These are phyloP conservation scores for Purpureocillium takamizusanense DNA, from an alignment of 2,329 filamentous ascomycete genomes.

Conservation along the genomic window DNA sequence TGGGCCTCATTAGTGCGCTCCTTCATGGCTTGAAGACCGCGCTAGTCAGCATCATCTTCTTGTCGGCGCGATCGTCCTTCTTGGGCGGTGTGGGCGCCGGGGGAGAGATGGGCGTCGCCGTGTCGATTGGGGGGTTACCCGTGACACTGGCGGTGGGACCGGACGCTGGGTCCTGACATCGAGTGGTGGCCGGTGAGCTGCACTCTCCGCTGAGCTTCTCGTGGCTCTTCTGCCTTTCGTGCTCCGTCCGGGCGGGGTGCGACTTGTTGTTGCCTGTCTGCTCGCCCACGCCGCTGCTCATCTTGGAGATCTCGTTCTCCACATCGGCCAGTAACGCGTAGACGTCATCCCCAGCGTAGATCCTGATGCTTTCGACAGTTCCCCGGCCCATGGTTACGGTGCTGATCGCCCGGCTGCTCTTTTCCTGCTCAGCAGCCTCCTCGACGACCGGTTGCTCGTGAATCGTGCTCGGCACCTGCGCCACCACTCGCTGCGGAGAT, in stretches of 20 bases:
- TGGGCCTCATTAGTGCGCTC: too few relatives aligned
- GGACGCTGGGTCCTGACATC: slow-evolving; percentile 18
- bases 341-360: slow-evolving; percentile 60
- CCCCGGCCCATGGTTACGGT: slow-evolving; percentile 20
- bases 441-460: slow-evolving; percentile 40
- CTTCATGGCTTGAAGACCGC: slow-evolving; percentile 38
- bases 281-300: slow-evolving; percentile 16
- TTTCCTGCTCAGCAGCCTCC: slow-evolving; percentile 21
- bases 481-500: slow-evolving; percentile 41
- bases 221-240: slow-evolving; percentile 41
- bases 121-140: not conserved
- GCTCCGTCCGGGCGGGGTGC: slow-evolving; percentile 20
- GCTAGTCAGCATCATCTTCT: slow-evolving; percentile 35
- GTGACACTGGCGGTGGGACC: slow-evolving; percentile 10
- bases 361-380: slow-evolving; percentile 55
- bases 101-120: slow-evolving; percentile 13
- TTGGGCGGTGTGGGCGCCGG: slow-evolving; percentile 24
- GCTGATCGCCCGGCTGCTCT: slow-evolving; percentile 15
- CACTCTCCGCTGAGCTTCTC: slow-evolving; percentile 35
- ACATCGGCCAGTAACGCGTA: slow-evolving; percentile 60
- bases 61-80: slow-evolving; percentile 20
- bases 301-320: slow-evolving; percentile 35
- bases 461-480: slow-evolving; percentile 48
- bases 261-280: slow-evolving; percentile 2
- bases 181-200: slow-evolving; percentile 9